phyloP scores from a whole-genome alignment of 257 asterid genomes.

The Euphrasia confusa region DNA sequence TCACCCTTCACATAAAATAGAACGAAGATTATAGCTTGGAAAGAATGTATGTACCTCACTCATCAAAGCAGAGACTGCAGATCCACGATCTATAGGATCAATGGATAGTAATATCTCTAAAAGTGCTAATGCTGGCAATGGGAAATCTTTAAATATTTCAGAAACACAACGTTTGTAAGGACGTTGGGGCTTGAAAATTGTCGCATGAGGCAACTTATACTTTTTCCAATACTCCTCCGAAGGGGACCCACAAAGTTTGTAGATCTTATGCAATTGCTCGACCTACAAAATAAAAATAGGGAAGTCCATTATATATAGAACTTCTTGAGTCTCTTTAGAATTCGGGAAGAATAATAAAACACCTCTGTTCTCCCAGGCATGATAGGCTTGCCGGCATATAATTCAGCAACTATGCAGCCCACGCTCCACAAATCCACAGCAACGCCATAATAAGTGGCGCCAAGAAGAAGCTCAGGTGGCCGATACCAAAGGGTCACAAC shows the following conservation, averaged over 20 bases:
- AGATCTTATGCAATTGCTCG: slow-evolving; percentile 82
- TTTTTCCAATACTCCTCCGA: slow-evolving; percentile 81
- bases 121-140: slow-evolving; percentile 59
- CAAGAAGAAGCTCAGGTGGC: slow-evolving; percentile 77
- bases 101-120: slow-evolving; percentile 59
- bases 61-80: slow-evolving; percentile 65
- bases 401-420: slow-evolving; percentile 77
- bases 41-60: slow-evolving; percentile 48
- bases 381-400: slow-evolving; percentile 77
- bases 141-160: slow-evolving; percentile 68
- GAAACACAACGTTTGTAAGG: slow-evolving; percentile 68
- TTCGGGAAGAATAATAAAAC: neutral
- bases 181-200: slow-evolving; percentile 81
- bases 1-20: neutral
- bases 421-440: slow-evolving; percentile 85
- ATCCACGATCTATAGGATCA: slow-evolving; percentile 76
- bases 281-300: slow-evolving; percentile 36
- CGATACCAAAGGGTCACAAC: slow-evolving; percentile 87
- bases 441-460: slow-evolving; percentile 65
- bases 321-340: neutral
- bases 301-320: neutral
- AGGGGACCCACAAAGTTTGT: slow-evolving; percentile 89
- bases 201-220: slow-evolving; percentile 71
- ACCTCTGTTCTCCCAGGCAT: slow-evolving; percentile 93
- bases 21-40: neutral